Percentiles rank a stretch among this genome's conserved stretches.
Conservation (phyloP, 352 stramenopile genomes). For the Blastocystis sp. region DNA sequence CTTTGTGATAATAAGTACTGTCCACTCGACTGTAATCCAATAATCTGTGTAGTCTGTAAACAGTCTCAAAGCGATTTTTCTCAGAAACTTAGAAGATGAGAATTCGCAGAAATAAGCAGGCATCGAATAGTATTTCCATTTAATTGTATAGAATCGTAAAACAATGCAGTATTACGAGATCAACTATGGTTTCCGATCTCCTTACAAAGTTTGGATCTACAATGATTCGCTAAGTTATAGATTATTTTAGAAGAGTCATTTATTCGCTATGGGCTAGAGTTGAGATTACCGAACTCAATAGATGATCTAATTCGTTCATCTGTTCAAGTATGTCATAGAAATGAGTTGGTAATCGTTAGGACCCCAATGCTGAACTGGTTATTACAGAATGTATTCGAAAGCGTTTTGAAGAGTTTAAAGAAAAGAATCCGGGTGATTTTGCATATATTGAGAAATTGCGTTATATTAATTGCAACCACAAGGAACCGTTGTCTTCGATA, state of each 20-base stretch:
- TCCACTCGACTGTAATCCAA: too few relatives aligned
- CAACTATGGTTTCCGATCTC: conserved; percentile 50
- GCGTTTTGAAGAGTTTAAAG: conserved; percentile 26
- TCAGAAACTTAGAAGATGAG: background rate
- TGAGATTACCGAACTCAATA: conserved; percentile 47
- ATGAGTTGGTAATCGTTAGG: background rate
- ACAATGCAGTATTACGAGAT: conserved; percentile 60
- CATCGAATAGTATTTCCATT: background rate
- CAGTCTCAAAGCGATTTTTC: background rate
- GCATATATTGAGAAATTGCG: conserved; percentile 1
- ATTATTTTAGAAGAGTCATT: conserved; percentile 60
- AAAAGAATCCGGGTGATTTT: conserved; percentile 13
- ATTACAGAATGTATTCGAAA: conserved; percentile 50
- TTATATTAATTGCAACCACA: conserved; percentile 30
- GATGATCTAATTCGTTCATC: conserved; percentile 41
- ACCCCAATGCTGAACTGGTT: background rate
- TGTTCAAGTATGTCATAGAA: background rate
- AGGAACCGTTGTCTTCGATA: conserved; percentile 30
- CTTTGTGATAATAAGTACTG: too few relatives aligned
- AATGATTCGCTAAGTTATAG: background rate
- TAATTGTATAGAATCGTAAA: conserved; percentile 22
- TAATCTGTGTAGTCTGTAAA: too few relatives aligned
- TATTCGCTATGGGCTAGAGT: conserved; percentile 41
- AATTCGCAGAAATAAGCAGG: conserved; percentile 51
- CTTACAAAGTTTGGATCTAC: background rate